phyloP scores from a whole-genome alignment of 148 eudicot genomes.

The Pharnaceum exiguum region DNA sequence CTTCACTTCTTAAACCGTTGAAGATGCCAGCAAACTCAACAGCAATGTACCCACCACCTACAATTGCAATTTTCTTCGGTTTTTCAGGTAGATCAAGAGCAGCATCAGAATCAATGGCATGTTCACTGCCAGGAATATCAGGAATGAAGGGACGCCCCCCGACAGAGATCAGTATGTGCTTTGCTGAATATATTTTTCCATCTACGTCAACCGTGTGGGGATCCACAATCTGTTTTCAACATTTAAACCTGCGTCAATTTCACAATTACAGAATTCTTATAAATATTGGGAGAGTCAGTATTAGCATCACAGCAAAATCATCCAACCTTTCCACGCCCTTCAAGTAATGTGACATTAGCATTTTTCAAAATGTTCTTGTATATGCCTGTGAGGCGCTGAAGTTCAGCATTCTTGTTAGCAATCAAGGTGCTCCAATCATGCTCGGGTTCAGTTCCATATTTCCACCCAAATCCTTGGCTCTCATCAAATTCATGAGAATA shows the following conservation, averaged over 20 bases:
- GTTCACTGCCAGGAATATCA: slow-evolving; percentile 86
- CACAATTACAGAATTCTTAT: not conserved
- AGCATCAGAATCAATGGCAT: slow-evolving; percentile 89
- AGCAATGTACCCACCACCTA: slow-evolving; percentile 98
- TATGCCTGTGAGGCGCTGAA: slow-evolving; percentile 88
- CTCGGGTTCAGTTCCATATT: slow-evolving; percentile 76
- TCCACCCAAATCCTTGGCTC: slow-evolving; percentile 95
- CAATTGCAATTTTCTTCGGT: slow-evolving; percentile 89
- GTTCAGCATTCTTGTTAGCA: slow-evolving; percentile 95
- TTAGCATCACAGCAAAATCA: not conserved
- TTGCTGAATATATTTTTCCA: slow-evolving; percentile 82
- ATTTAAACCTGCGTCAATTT: slow-evolving; percentile 7
- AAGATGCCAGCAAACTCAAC: slow-evolving; percentile 97
- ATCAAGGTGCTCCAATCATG: slow-evolving; percentile 97
- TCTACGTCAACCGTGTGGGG: slow-evolving; percentile 95
- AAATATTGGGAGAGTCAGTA: not conserved
- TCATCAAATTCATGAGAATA: slow-evolving; percentile 95
- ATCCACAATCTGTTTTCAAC: slow-evolving; percentile 67
- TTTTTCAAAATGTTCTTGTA: slow-evolving; percentile 82
- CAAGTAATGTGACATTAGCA: slow-evolving; percentile 68
- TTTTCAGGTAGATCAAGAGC: slow-evolving; percentile 92
- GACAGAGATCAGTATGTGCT: slow-evolving; percentile 78
- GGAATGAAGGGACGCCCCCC: slow-evolving; percentile 94
- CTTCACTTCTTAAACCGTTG: slow-evolving; percentile 83
- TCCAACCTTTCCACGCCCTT: slow-evolving; percentile 98